Base-by-base conservation (phyloP, 2,329 filamentous ascomycete genomes). In the Penicillium paneum region DNA sequence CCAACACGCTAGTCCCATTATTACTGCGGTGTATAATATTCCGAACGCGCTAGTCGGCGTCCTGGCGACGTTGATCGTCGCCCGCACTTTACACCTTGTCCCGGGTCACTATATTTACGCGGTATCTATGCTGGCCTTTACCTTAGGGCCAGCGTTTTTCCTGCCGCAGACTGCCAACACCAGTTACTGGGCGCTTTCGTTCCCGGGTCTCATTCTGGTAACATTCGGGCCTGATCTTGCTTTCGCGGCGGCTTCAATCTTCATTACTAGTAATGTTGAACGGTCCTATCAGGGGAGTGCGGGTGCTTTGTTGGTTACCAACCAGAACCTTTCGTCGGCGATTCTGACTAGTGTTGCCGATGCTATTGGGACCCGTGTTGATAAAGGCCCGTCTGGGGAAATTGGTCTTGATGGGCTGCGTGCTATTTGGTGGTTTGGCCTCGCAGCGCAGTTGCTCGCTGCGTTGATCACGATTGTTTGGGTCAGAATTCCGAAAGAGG, bases 181-280 rank as follows among this genome's bases (percentile, higher is more conserved):
- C 0, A 69, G 56, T 1, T 79, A 79, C 66, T 79, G 76, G 74
- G 73, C 73, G 0, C 69, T 79, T 3, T 76, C 74, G 0, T 67
- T 79, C 56, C 76, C 76, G 0, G 76, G 76, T 0, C 70, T 79
- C 1, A 71, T 71, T 1, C 64, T 79, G 0, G 75, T 76, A 0
- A 78, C 76, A 0, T 79, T 79, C 42, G 77, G 77, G 0, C 77
- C 77, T 0, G 77, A 79, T 43, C 65, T 79, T 48, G 74, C 74
- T 28, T 79, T 79, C 54, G 76, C 77, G 0, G 77, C 77, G 0
- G 76, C 76, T 0, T 74, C 74, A n/a, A 79, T 79, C 41, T 79
- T 79, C 63, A 78, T 79, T 54, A 79, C 76, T 0, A 74, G 70
- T 11, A 77, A 71, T 45, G 76, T 79, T 5, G 71, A 75, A 1